Evolutionary conservation across 2,329 filamentous ascomycete genomes (phyloP), one percentile per base, ranked within the genome.

Genomic region (Penicillium oxalicum): DNA sequence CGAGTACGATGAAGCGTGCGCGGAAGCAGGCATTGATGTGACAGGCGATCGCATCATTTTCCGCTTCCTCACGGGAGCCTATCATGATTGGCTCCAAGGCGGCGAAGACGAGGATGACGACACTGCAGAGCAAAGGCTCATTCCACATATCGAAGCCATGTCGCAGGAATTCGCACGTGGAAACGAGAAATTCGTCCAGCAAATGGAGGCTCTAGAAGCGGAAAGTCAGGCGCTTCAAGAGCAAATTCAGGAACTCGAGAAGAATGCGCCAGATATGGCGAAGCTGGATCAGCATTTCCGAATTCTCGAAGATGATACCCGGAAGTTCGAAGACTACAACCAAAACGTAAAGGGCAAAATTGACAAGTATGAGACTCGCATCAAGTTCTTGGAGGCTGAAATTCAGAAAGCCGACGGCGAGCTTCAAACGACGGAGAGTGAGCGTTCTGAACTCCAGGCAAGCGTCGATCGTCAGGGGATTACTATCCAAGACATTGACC

Each of bases 401-500:
- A 83, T 95, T 28, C 83, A 87, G 44, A 91, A 91, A 65, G 80
- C 89, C 24, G 76, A 84, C 46, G 73, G 78, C 7, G 90, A 95
- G 61, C 74, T 95, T 32, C 78, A 81, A 50, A 86, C 88, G 60
- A 87, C 86, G 0, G 91, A 97, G 56, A 83, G 87, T 12, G 93
- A 98, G 67, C 83, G 89, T 53, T 74, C 82, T 37, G 78, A 79
- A 28, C 77, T 98, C 8, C 91, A 97, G 67, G 83, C 86, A 50
- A 84, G 87, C 28, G 90, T 98, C 27, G 93, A 97, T 68, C 84
- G 86, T 59, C 89, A 95, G 65, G 93, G 93, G 2, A 91, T 98
- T 66, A 94, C 90, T 62, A 94, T 96, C 72, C 87, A 93, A 72
- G 93, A 98, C 78, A 97, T 98, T 65, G 93, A 98, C 77, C 89